These are phyloP conservation scores for Stylonectria norvegica DNA, from an alignment of 2,329 filamentous ascomycete genomes.

Conservation along the genomic window DNA sequence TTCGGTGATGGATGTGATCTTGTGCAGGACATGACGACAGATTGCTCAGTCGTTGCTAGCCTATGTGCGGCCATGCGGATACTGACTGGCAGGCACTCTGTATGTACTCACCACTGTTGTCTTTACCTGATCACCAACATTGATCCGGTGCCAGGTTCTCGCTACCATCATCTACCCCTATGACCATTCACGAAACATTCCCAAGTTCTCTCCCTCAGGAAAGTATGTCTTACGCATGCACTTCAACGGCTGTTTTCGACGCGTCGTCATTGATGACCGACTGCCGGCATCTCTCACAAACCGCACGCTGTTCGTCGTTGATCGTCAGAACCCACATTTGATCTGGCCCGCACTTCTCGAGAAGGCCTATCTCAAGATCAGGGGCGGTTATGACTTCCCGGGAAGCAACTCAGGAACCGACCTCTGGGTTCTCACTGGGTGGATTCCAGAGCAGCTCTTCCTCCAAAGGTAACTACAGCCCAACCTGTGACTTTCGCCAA, in stretches of 20 bases:
- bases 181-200: constrained; percentile 54
- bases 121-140: constrained; percentile 5
- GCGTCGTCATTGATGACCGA: constrained; percentile 83
- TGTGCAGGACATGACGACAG: constrained; percentile 91
- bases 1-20: constrained; percentile 66
- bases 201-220: constrained; percentile 69
- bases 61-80: constrained; percentile 76
- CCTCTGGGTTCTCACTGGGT: constrained; percentile 86
- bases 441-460: constrained; percentile 95
- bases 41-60: constrained; percentile 96
- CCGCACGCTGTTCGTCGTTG: constrained; percentile 80
- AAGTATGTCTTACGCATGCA: constrained; percentile 91
- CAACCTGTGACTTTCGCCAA: not conserved
- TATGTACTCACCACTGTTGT: constrained; percentile 40
- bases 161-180: constrained; percentile 73
- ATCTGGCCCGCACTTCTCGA: constrained; percentile 92
- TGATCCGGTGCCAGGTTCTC: constrained; percentile 57
- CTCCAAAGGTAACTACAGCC: constrained; percentile 59
- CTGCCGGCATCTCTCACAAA: constrained; percentile 73
- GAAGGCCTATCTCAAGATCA: constrained; percentile 93
- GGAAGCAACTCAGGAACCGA: constrained; percentile 97
- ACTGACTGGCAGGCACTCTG: constrained; percentile 65
- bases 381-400: constrained; percentile 95
- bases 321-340: constrained; percentile 74
- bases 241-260: constrained; percentile 90